Evolutionary conservation across 1,284 basidiomycete genomes (phyloP).

Genomic region (Ustanciosporium gigantosporum): DNA sequence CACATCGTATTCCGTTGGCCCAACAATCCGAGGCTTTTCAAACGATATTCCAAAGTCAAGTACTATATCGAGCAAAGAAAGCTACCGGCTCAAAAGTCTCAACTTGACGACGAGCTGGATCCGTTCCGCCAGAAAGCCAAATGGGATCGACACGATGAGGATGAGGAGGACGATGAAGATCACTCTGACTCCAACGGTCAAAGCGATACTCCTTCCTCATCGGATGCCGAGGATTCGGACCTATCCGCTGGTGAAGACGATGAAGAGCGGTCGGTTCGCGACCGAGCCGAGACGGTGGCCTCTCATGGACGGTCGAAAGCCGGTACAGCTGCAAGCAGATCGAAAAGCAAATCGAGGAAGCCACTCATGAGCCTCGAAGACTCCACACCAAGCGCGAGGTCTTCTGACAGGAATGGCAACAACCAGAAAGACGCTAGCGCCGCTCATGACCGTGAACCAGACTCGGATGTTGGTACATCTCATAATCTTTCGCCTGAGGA

Average conservation of each 20-base stretch:
- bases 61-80: constrained; percentile 43
- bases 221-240: constrained; percentile 39
- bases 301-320: constrained; percentile 17
- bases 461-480: constrained; percentile 25
- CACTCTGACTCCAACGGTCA: constrained; percentile 10
- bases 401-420: constrained; percentile 11
- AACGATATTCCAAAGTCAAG: constrained; percentile 47
- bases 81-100: background rate
- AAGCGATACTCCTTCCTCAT: constrained; percentile 32
- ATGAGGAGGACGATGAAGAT: constrained; percentile 17
- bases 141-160: constrained; percentile 31
- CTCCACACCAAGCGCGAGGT: constrained; percentile 12
- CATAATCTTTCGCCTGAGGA: constrained; percentile 29
- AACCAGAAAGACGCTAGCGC: constrained; percentile 8
- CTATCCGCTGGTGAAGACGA: constrained; percentile 28
- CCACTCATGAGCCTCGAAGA: constrained; percentile 20
- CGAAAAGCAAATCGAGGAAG: constrained; percentile 16
- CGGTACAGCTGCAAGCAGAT: constrained; percentile 5
- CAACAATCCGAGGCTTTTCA: constrained; percentile 45
- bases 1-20: constrained; percentile 58
- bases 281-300: constrained; percentile 15
- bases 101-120: constrained; percentile 31
- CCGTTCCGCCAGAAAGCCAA: constrained; percentile 37
- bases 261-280: constrained; percentile 12
- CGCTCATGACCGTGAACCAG: constrained; percentile 15